Base-by-base conservation (phyloP, 1,284 basidiomycete genomes). In the Irpex rosettiformis region DNA sequence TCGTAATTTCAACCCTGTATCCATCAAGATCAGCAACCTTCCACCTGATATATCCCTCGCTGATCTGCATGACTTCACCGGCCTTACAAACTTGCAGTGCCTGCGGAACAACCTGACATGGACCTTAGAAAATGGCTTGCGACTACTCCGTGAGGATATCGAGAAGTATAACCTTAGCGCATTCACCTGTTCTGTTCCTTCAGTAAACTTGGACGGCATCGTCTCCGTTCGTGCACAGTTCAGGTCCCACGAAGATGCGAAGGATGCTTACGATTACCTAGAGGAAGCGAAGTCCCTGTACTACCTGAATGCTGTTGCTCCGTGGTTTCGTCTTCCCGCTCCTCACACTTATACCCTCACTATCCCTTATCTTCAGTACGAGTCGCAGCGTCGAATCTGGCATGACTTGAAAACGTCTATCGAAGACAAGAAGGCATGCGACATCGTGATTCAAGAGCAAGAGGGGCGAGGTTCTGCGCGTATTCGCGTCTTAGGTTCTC, bases 301-400 rank as follows among this genome's bases (percentile, higher is more conserved):
- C 33, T 47, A 47, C 22, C 43, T 47, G n/a, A 47, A 47, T 21
- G 22, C 10, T 18, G 21, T 47, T 10, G 8, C 8, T 4, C 62
- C 78, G 54, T 70, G 72, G 59, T 62, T 75, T 7, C 69, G 69
- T 30, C 75, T 82, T 55, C 79, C 76, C 0, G 69, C 75, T 61
- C 78, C 81, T 1, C 72, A 79, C 62, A 64, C 75, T 47, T 85
- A 80, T 65, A 73, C 74, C 5, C 75, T 81, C 45, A 71, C 67
- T 28, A 77, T 85, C 51, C 72, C 80, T 0, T 52, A 56, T 8
- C 73, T 73, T 28, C 84, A 85, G 61, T 83, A 80, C 67, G 67
- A 69, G 27, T 79, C 81, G 4, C 84, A 85, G 67, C 76, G 71
- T 59, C 65, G 58, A 1, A 70, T 73, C 29, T 85, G 83, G 84